Evolutionary conservation across 169 alveolate species (phyloP), one percentile per base, ranked within the genome.

Genomic region (Plasmodium billcollinsi): DNA sequence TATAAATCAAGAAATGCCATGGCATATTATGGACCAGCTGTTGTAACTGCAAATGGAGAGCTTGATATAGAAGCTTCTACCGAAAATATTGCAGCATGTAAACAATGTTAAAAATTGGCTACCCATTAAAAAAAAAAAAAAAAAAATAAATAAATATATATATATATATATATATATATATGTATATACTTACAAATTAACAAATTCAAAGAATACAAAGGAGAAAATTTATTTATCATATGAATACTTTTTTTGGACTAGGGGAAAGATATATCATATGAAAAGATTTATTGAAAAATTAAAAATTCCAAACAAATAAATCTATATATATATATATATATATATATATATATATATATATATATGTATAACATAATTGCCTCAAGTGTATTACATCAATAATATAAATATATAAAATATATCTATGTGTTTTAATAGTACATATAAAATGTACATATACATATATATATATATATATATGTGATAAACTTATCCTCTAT

Each of bases 21-120:
- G 97, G 98, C 98, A 15, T 97, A 97, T 92, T 97, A 96, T 74
- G 98, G 98, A 5, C 98, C 98, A 2, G 98, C 98, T 14, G 98
- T 97, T 9, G 96, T 96, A 26, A 96, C 96, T 33, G 97, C 96
- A n/a, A 94, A 96, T 58, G 98, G 98, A 2, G 97, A 96, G 49
- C 92, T 96, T n/a, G 97, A 96, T 71, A 91, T 96, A 50, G 91
- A 83, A 43, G 91, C 91, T 8, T 83, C 91, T n/a, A 47, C 91
- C 20, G 91, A 83, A 18, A 63, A 76, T 49, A 59, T 66, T 18
- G 29, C 89, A 0, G 24, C 89, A 2, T 76, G 89, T 8, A 76
- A 76, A 33, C 47, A 76, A 45, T 76, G 74, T 20, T 76, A 49
- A 49, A 67, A 71, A 12, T 49, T 3, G 14, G 26, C 9, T 56